Evolutionary conservation across 805 yeast genomes (phyloP).

Genomic region (Saturnispora sanitii): DNA sequence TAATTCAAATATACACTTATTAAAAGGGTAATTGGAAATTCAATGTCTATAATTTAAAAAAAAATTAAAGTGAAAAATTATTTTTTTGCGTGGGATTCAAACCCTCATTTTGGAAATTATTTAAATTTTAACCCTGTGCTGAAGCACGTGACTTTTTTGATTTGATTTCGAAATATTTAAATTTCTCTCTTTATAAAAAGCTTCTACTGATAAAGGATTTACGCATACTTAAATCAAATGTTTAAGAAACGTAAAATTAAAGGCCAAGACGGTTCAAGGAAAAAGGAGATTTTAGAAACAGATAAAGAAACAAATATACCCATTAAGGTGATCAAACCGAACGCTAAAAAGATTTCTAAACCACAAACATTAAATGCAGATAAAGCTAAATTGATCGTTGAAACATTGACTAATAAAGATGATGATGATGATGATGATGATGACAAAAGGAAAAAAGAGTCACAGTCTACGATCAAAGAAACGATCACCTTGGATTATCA

Average conservation of each 20-base stretch:
- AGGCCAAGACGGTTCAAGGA: constrained; percentile 1
- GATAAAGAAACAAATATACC: background rate
- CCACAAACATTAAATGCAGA: background rate
- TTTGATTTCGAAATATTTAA: no score
- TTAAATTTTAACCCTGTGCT: background rate
- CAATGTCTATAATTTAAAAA: background rate
- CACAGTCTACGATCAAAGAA: constrained; percentile 32
- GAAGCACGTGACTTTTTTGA: constrained; percentile 5
- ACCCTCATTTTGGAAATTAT: background rate
- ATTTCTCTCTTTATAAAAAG: no score
- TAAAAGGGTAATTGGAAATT: constrained; percentile 1
- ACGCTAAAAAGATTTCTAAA: background rate
- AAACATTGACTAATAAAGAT: background rate
- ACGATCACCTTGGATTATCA: constrained; percentile 77
- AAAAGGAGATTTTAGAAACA: background rate
- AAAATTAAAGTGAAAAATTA: background rate
- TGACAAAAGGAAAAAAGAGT: background rate
- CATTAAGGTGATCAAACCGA: background rate
- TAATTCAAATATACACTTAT: background rate
- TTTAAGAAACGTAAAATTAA: constrained; percentile 30
- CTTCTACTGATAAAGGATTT: no score
- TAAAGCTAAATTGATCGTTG: background rate
- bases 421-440: background rate
- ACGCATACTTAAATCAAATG: constrained; percentile 21
- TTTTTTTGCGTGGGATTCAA: background rate